Evolutionary conservation across 805 yeast species (phyloP), one percentile per base, ranked within the genome.

Genomic region (Ogataea chonburiensis): DNA sequence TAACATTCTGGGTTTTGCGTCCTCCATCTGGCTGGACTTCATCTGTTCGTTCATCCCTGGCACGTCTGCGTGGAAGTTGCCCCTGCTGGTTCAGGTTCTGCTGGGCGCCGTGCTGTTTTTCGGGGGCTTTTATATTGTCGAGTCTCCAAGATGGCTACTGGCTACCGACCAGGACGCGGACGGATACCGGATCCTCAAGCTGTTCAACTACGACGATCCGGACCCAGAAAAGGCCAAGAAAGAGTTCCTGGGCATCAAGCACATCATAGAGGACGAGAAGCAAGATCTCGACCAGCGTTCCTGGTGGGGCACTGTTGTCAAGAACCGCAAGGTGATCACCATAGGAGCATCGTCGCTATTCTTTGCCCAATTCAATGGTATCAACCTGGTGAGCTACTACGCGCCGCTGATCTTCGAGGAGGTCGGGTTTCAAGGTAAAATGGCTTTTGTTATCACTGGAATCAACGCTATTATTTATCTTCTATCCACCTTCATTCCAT

Each of bases 351-450:
- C 87, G 12, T 79, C 93, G 4, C 87, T 84, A 52, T 81, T 85
- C 65, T 86, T 86, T 67, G 95, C 96, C 5, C 95, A 87, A 60
- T 65, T 87, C 55, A 83, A 86, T 53, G 96, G 96, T 45, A 87
- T 87, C 62, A 87, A 87, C 54, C 85, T 87, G 33, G 83, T 87
- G 37, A 80, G 89, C 4, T 87, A 87, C 63, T 87, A 87, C 60
- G 95, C 95, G 2, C 95, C 96, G 2, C 67, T 87, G 67, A 89
- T 87, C 28, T 87, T 87, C 59, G 94, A 87, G 56, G 81, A 83
- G 48, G 95, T 95, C 5, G 96, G 96, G 12, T 87, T 95, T 88
- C 63, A 70, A 12, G 95, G 95, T 15, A 68, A 91, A 40, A 73
- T 77, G 38, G 95, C 96, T 3, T 75, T 87, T 42, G 69, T 87